These are phyloP conservation scores for Stramenopiles sp. DNA, from an alignment of 352 stramenopile species.

Conservation along the genomic window DNA sequence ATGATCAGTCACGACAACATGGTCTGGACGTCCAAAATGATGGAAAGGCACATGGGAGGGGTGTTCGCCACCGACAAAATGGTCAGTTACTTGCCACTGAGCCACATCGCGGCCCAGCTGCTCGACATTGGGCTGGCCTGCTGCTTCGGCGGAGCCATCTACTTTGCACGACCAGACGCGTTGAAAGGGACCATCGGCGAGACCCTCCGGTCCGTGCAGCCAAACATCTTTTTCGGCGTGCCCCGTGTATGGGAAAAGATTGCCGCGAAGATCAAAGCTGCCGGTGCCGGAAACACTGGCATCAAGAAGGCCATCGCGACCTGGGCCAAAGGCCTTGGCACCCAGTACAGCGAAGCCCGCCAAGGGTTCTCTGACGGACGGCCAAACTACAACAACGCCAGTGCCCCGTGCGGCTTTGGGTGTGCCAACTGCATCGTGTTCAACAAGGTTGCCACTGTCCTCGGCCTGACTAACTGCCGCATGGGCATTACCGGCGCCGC, in stretches of 20 bases:
- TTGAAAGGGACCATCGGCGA: constrained; percentile 57
- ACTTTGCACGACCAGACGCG: constrained; percentile 64
- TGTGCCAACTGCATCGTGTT: constrained; percentile 62
- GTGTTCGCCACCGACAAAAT: constrained; percentile 31
- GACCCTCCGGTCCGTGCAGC: constrained; percentile 56
- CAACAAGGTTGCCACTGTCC: constrained; percentile 46
- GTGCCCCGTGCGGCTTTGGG: constrained; percentile 55
- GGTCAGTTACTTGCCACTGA: constrained; percentile 64
- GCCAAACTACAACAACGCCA: not conserved
- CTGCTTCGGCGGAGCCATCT: constrained; percentile 23
- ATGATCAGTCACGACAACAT: constrained; percentile 89
- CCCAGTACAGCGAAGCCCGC: constrained; percentile 28
- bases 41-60: constrained; percentile 27
- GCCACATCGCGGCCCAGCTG: constrained; percentile 58
- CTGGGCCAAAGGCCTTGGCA: constrained; percentile 53
- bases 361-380: constrained; percentile 53
- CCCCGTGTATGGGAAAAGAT: constrained; percentile 77
- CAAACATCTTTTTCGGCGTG: constrained; percentile 67
- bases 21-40: constrained; percentile 37
- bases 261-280: constrained; percentile 62
- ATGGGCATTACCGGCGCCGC: constrained; percentile 61
- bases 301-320: constrained; percentile 68
- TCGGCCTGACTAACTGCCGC: constrained; percentile 66
- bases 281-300: constrained; percentile 52
- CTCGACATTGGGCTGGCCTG: constrained; percentile 38